Evolutionary conservation across 169 alveolate species (phyloP).

Genomic region (Perkinsus marinus): DNA sequence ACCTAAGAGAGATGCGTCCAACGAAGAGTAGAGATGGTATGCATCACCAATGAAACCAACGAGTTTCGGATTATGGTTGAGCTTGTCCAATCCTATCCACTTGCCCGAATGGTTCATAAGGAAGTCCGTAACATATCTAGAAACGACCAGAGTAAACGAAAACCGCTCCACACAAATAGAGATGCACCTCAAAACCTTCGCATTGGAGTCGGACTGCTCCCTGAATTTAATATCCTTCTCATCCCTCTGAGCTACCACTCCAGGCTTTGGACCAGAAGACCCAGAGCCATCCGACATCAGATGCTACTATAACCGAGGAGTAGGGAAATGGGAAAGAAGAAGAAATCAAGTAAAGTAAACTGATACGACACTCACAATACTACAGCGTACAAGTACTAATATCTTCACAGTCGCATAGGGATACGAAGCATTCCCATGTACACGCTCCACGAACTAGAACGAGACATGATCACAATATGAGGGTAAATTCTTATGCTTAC

Average conservation of each 20-base stretch:
- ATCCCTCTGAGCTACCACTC: not conserved
- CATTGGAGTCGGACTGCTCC: not conserved
- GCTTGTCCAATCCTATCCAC: not conserved
- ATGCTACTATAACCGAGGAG: not conserved
- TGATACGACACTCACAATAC: too few species aligned
- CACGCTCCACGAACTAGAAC: not conserved
- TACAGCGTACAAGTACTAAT: too few species aligned
- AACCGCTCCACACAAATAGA: not conserved
- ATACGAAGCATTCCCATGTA: not conserved
- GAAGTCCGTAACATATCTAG: not conserved
- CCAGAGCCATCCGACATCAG: not conserved
- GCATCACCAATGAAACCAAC: not conserved
- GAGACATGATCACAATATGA: not conserved
- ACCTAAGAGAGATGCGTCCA: not conserved
- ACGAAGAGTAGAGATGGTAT: too few species aligned
- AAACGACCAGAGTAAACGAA: not conserved
- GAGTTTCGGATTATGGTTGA: not conserved
- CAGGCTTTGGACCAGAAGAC: not conserved
- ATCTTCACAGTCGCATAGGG: too few species aligned
- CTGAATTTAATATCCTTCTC: not conserved
- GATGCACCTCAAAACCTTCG: not conserved
- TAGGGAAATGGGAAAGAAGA: not conserved
- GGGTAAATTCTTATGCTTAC: not conserved
- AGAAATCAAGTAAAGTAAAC: not conserved
- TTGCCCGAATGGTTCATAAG: not conserved